Evolutionary conservation across 1,284 basidiomycete genomes (phyloP).

Genomic region (Trichosporon asahii): DNA sequence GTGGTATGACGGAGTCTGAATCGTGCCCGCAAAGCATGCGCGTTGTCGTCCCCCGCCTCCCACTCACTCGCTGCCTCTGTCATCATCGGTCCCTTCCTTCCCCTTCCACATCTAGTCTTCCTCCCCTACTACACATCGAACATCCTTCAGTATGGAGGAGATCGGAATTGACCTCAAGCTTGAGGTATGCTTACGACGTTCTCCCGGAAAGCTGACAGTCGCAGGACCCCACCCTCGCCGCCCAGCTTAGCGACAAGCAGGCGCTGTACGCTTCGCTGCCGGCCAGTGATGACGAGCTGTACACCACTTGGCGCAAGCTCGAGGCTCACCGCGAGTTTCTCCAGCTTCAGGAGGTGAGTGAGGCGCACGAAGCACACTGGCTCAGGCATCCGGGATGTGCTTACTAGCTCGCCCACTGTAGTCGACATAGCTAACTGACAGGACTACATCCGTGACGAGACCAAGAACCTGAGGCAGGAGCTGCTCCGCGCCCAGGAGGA

Average conservation of each 20-base stretch:
- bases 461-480: conserved; percentile 95
- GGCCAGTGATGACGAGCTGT: conserved; percentile 80
- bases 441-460: conserved; percentile 98
- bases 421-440: conserved; percentile 15
- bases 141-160: conserved; percentile 51
- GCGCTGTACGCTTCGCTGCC: conserved; percentile 75
- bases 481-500: conserved; percentile 98
- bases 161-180: conserved; percentile 73
- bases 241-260: conserved; percentile 81
- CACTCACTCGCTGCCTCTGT: not conserved
- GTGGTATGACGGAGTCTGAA: conserved; percentile 24
- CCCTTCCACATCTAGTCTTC: conserved; percentile 6
- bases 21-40: conserved; percentile 27
- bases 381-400: not conserved
- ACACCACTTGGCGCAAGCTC: conserved; percentile 92
- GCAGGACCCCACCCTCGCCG: conserved; percentile 85
- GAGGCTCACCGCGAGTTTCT: conserved; percentile 89
- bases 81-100: conserved; percentile 13
- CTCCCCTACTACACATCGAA: conserved; percentile 4
- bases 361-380: too few species aligned
- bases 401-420: not conserved
- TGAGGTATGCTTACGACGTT: conserved; percentile 58
- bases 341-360: conserved; percentile 75
- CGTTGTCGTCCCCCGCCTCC: conserved; percentile 16
- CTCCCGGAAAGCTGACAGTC: not conserved